Evolutionary conservation across 116 monocot species (phyloP).

Genomic region (Papilionanthe hybrid): DNA sequence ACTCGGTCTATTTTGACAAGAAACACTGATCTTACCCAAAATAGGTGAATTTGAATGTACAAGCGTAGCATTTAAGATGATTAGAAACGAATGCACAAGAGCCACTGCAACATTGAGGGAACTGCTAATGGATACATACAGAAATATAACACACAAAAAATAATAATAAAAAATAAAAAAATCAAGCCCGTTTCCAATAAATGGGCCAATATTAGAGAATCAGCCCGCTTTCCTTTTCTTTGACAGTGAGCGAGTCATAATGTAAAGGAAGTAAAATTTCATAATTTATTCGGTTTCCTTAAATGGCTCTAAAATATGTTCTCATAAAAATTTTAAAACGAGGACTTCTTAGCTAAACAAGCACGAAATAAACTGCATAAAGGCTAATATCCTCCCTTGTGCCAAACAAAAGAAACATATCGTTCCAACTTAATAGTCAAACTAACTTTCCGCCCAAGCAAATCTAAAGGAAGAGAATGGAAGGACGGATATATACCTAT

Average conservation of each 20-base stretch:
- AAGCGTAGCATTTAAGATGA: neutral
- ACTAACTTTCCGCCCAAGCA: neutral
- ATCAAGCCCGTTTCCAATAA: neutral
- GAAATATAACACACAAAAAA: neutral
- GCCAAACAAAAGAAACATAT: neutral
- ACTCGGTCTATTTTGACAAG: no score
- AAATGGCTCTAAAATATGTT: neutral
- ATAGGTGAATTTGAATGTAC: no score
- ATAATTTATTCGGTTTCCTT: neutral
- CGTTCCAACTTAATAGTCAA: neutral
- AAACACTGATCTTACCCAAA: no score
- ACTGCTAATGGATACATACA: neutral
- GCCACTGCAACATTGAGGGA: neutral
- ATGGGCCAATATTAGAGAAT: neutral
- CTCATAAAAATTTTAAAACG: neutral
- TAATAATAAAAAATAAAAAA: neutral
- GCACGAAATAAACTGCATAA: neutral
- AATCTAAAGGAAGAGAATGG: neutral
- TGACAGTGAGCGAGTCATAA: neutral
- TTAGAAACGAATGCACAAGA: neutral
- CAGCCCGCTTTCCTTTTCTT: neutral
- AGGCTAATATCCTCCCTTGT: neutral
- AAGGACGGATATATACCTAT: conserved; percentile 42
- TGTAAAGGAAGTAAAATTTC: neutral
- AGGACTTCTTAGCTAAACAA: neutral